Conservation (phyloP, 2,329 filamentous ascomycete genomes). For the Botrytis cinerea region DNA sequence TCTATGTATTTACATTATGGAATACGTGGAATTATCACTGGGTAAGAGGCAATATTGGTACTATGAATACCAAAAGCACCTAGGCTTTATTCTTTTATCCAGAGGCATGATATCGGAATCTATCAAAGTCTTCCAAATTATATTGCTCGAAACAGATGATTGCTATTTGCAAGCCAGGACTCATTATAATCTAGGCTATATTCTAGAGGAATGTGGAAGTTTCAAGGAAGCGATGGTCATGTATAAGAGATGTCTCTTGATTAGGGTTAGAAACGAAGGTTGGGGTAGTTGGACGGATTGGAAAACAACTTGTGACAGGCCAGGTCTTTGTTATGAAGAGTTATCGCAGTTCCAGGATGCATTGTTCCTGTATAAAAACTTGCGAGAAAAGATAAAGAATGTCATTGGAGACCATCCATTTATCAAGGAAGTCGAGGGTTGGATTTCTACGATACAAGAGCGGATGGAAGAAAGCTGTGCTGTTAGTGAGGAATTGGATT, state of each 20-base stretch:
- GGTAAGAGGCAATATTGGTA: background rate
- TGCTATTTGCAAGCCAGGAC: rapidly evolving
- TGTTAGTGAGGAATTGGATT: background rate
- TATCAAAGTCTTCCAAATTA: background rate
- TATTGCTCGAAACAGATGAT: rapidly evolving
- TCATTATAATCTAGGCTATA: rapidly evolving
- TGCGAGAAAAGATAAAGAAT: background rate
- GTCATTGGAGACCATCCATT: rapidly evolving
- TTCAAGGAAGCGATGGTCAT: background rate
- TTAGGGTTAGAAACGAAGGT: rapidly evolving
- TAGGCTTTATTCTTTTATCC: rapidly evolving
- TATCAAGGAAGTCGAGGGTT: background rate
- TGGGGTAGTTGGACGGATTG: rapidly evolving
- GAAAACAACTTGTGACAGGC: rapidly evolving
- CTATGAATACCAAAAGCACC: rapidly evolving
- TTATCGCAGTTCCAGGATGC: background rate
- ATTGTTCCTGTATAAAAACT: background rate
- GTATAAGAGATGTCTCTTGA: background rate
- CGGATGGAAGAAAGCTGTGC: background rate
- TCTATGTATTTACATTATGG: background rate
- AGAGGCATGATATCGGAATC: background rate
- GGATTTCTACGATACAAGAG: background rate
- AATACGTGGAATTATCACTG: background rate
- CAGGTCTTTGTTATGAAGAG: background rate
- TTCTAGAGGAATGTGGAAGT: background rate